Conservation (phyloP, 768 basidiomycete genomes). For the Pisolithus microcarpus region DNA sequence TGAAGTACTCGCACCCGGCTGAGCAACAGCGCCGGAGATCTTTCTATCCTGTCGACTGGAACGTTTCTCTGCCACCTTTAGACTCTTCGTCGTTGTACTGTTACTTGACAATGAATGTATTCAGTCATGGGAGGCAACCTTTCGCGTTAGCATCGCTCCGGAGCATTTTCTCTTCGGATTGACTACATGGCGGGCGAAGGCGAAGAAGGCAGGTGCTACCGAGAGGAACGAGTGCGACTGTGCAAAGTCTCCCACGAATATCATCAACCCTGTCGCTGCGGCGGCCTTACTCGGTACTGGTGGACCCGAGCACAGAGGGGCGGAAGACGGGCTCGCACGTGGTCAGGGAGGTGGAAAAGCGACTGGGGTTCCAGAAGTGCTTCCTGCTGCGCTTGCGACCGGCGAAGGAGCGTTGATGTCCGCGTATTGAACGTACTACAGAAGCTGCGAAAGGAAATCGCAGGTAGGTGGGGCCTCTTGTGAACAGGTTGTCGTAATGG, state of each 20-base stretch:
- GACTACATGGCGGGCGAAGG: slow-evolving; percentile 19
- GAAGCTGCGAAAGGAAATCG: slow-evolving; percentile 74
- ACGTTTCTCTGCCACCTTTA: slow-evolving; percentile 46
- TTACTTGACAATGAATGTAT: slow-evolving; percentile 55
- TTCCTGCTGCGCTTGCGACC: slow-evolving; percentile 20
- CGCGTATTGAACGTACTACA: slow-evolving; percentile 72
- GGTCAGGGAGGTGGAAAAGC: slow-evolving; percentile 41
- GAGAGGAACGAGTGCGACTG: slow-evolving; percentile 55
- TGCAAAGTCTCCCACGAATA: slow-evolving; percentile 58
- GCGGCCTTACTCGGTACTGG: slow-evolving; percentile 35
- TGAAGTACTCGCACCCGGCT: slow-evolving; percentile 21
- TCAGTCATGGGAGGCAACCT: slow-evolving; percentile 35
- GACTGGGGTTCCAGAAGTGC: slow-evolving; percentile 48
- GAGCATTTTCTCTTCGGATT: slow-evolving; percentile 13
- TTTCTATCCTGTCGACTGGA: slow-evolving; percentile 34
- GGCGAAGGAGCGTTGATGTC: slow-evolving; percentile 48
- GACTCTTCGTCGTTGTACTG: slow-evolving; percentile 51
- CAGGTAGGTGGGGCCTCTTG: slow-evolving; percentile 70
- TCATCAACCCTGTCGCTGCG: slow-evolving; percentile 59
- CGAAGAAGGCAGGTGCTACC: slow-evolving; percentile 28
- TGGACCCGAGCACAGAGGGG: slow-evolving; percentile 19
- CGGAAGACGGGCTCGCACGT: slow-evolving; percentile 39
- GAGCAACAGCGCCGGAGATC: slow-evolving; percentile 29
- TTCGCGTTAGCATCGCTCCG: slow-evolving; percentile 32
- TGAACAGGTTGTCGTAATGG: slow-evolving; percentile 38